phyloP scores from a whole-genome alignment of 768 basidiomycete genomes.

The Gloeopeniophorella convolvens region DNA sequence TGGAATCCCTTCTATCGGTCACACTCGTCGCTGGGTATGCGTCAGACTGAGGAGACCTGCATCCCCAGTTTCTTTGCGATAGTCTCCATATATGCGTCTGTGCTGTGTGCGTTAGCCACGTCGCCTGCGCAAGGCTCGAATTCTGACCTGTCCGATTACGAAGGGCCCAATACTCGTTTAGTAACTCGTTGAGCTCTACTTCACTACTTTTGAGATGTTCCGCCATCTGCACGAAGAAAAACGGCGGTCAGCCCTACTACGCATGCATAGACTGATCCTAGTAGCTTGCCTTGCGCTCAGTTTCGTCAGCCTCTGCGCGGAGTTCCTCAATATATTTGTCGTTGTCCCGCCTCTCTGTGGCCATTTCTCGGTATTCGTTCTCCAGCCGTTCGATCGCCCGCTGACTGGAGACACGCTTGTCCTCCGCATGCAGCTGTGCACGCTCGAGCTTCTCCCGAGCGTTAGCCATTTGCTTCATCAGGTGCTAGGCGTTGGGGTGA shows the following conservation, averaged over 20 bases:
- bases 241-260: not conserved
- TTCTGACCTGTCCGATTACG: constrained; percentile 65
- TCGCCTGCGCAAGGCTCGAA: not conserved
- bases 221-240: constrained; percentile 49
- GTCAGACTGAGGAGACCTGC: constrained; percentile 29
- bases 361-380: constrained; percentile 75
- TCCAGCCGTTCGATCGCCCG: constrained; percentile 71
- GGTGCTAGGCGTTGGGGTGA: constrained; percentile 45
- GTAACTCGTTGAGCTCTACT: constrained; percentile 69
- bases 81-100: constrained; percentile 85
- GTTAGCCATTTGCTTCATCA: constrained; percentile 72
- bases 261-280: not conserved
- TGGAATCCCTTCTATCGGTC: no score
- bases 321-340: constrained; percentile 76
- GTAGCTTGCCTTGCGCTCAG: constrained; percentile 52
- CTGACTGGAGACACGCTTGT: constrained; percentile 67
- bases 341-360: constrained; percentile 65
- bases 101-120: not conserved
- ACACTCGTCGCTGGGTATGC: no score
- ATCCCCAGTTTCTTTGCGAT: constrained; percentile 75
- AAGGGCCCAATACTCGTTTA: constrained; percentile 79
- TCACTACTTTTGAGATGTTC: constrained; percentile 73
- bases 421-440: constrained; percentile 72
- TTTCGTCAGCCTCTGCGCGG: constrained; percentile 58
- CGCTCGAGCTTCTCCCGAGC: constrained; percentile 79